Evolutionary conservation across 768 basidiomycete species (phyloP), one percentile per base, ranked within the genome.

Genomic region (Dentipellis sp.): DNA sequence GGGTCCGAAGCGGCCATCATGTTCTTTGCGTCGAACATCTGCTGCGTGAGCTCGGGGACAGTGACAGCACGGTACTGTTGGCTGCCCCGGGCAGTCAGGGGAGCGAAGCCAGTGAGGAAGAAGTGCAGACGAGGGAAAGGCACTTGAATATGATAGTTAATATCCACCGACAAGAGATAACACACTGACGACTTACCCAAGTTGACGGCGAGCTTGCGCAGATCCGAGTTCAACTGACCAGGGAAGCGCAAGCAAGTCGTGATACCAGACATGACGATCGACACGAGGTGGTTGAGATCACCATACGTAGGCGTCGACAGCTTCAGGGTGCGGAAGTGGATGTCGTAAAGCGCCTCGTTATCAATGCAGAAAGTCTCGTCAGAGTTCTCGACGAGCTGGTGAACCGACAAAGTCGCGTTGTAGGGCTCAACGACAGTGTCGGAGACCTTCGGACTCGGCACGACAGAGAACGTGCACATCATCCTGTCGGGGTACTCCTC

Each of bases 321-420:
- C 77, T 99, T 98, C 69, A 99, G 81, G 34, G 97, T 98, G 68
- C 92, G 83, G 84, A 97, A 94, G 75, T 94, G 97, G 68, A 99
- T 99, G 68, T 98, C 97, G 74, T 98, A 97, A 55, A 99, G 86
- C 29, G 95, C 97, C 73, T 98, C 95, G 71, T 98, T 98, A 71
- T 98, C 95, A 70, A 99, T 98, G 73, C 95, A 98, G 90, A 98
- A 98, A 16, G 97, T 98, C 75, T 97, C 94, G 68, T 98, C 95
- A 37, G 95, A 97, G 81, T 98, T 98, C 75, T 98, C 97, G 53
- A 98, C 97, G 45, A 98, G 84, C 74, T 98, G 97, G 71, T 98
- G 95, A 10, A 98, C 93, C 53, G 93, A 97, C 53, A 98, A 88
- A 4, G 94, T 97, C 36, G 95, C 97, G 72, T 98, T 98, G 82